Conservation (phyloP, 2,329 filamentous ascomycete species). For the Madurella fahalii region DNA sequence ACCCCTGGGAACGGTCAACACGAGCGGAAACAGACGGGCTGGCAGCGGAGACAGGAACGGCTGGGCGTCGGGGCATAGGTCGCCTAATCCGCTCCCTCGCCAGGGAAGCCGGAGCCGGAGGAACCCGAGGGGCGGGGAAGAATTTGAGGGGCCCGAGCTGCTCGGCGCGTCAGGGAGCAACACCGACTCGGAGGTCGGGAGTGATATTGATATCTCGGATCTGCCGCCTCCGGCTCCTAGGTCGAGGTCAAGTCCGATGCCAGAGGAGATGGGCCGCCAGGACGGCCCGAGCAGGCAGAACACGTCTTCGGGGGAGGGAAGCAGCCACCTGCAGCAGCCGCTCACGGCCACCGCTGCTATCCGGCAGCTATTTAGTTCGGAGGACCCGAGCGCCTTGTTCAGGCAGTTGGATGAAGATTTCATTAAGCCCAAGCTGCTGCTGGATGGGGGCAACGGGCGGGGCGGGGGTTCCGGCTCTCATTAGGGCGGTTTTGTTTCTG, state of each 20-base stretch:
- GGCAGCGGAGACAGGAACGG: slow-evolving; percentile 34
- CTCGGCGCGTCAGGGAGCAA: slow-evolving; percentile 44
- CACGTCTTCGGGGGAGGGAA: slow-evolving; percentile 20
- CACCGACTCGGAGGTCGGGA: slow-evolving; percentile 57
- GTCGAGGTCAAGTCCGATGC: slow-evolving; percentile 38
- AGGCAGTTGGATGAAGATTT: slow-evolving; percentile 92
- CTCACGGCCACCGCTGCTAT: slow-evolving; percentile 74
- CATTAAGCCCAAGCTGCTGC: slow-evolving; percentile 84
- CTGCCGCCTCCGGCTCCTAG: slow-evolving; percentile 57
- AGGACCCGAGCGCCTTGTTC: slow-evolving; percentile 88
- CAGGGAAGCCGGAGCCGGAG: slow-evolving; percentile 51
- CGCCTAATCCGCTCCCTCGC: slow-evolving; percentile 42
- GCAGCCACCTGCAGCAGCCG: slow-evolving; percentile 27
- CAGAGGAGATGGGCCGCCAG: slow-evolving; percentile 16
- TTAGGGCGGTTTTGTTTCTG: neutral
- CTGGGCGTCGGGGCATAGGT: slow-evolving; percentile 53
- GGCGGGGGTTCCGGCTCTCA: slow-evolving; percentile 17
- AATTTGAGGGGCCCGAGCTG: slow-evolving; percentile 55
- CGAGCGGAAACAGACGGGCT: slow-evolving; percentile 12
- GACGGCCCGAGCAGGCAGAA: slow-evolving; percentile 21
- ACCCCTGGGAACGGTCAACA: slow-evolving; percentile 50
- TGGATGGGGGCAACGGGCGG: slow-evolving; percentile 58
- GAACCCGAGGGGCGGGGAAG: slow-evolving; percentile 43
- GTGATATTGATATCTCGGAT: slow-evolving; percentile 64
- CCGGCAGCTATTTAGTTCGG: slow-evolving; percentile 73